Base-by-base conservation (phyloP, 2,329 filamentous ascomycete genomes). In the Beauveria rudraprayagi region DNA sequence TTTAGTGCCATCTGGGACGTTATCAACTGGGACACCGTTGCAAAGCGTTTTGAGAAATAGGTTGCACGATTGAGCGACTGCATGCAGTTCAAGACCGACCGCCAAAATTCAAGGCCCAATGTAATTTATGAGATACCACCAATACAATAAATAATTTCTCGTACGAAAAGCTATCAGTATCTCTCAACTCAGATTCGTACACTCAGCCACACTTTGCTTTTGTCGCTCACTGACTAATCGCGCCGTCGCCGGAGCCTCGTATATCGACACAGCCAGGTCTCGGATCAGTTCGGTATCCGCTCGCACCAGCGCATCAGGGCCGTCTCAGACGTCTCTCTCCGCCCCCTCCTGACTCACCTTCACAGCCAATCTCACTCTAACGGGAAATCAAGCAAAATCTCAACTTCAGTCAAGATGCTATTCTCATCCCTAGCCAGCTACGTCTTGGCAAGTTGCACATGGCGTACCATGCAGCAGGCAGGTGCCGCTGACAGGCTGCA, bases 1-100 rank as follows among this genome's bases (percentile, higher is more conserved):
- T 96, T 96, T 77, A 84, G 84, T 70, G 91, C 91, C 62, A 89
- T 96, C 73, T 96, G 92, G 92, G 90, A 96, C 68, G 92, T 96
- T 55, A 80, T 96, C 75, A 96, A 96, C 86, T 97, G 92, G 92
- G 91, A 92, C 84, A 85, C 89, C 37, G 92, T 91, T 50, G 87
- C 90, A 74, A 85, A 87, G 81, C 85, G 91, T 66, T 91, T 91
- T 71, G 77, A 78, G 67, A 78, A 80, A 65, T 75, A 80, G 73
- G 66, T 26, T 26, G 16, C 41, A 40, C 16, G 24, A 8, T 30
- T 9, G 47, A 40, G 26, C 17, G 41, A 17, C 6, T 11, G 14
- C 44, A 41, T 14, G 37, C 19, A 10, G n/a, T 24, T n/a, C 10
- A 3, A 28, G 40, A n/a, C 34, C 34, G 51, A 26, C 50, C 30